These are phyloP conservation scores for Metarhizium brunneum DNA, from an alignment of 2,329 filamentous ascomycete genomes.

Conservation along the genomic window DNA sequence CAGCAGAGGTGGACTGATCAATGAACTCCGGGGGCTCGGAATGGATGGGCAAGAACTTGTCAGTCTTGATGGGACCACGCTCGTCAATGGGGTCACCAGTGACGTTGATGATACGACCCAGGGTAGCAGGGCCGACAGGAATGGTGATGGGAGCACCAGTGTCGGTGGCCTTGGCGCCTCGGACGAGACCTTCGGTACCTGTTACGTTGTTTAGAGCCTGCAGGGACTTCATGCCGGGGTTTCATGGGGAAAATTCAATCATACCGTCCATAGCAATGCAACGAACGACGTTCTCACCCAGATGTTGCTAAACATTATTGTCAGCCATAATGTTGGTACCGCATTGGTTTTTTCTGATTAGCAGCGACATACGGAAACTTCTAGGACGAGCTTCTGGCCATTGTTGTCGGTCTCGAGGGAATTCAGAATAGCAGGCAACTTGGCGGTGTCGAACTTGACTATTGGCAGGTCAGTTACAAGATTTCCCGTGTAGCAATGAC, in stretches of 20 bases:
- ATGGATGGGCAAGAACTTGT: slow-evolving; percentile 86
- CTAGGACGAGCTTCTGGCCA: slow-evolving; percentile 88
- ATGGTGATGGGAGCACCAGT: slow-evolving; percentile 94
- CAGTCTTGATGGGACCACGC: slow-evolving; percentile 93
- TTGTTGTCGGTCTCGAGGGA: slow-evolving; percentile 86
- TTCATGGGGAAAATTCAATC: slow-evolving; percentile 17
- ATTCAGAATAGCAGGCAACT: slow-evolving; percentile 96
- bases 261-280: slow-evolving; percentile 99
- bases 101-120: slow-evolving; percentile 99
- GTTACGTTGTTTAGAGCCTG: slow-evolving; percentile 3
- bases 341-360: neutral
- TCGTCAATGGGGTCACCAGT: slow-evolving; percentile 99
- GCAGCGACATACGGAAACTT: slow-evolving; percentile 73
- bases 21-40: slow-evolving; percentile 84
- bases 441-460: slow-evolving; percentile 96
- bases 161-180: slow-evolving; percentile 76
- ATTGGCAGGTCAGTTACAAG: slow-evolving; percentile 21
- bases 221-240: neutral
- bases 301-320: neutral
- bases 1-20: slow-evolving; percentile 92
- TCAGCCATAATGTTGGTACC: neutral
- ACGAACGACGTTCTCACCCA: slow-evolving; percentile 97
- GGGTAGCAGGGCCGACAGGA: slow-evolving; percentile 84
- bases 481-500: neutral
- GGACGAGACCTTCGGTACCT: slow-evolving; percentile 99